phyloP scores from a whole-genome alignment of 2,329 filamentous ascomycete species.

The Colletotrichum destructivum region DNA sequence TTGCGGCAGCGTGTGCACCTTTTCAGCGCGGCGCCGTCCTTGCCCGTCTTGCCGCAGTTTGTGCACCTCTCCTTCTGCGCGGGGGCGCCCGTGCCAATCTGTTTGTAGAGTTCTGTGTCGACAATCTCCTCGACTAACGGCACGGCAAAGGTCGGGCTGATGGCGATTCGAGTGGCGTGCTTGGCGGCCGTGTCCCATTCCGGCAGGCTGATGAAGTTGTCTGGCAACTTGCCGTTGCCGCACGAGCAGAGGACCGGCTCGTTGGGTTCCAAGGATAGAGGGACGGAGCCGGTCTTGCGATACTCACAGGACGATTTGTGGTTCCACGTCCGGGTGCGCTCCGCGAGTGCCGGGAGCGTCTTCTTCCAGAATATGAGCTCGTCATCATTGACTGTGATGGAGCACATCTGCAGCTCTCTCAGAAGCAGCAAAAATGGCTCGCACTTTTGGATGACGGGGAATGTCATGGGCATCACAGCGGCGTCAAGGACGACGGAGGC shows the following conservation, averaged over 20 bases:
- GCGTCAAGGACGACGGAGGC: constrained; percentile 63
- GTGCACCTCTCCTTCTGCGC: constrained; percentile 50
- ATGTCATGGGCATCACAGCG: constrained; percentile 62
- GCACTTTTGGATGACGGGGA: constrained; percentile 52
- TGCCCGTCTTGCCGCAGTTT: constrained; percentile 53
- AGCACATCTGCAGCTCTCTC: constrained; percentile 54
- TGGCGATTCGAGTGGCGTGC: constrained; percentile 68
- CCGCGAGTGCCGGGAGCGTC: constrained; percentile 59
- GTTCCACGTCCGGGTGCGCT: constrained; percentile 65
- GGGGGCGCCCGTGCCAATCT: neutral
- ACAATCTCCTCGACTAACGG: constrained; percentile 59
- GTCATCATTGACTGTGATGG: constrained; percentile 62
- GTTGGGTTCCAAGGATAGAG: constrained; percentile 55
- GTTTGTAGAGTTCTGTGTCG: constrained; percentile 42
- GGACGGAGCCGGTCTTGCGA: constrained; percentile 52
- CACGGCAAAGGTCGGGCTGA: constrained; percentile 68
- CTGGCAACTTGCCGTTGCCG: constrained; percentile 59
- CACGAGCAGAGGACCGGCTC: constrained; percentile 61
- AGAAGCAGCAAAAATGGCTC: constrained; percentile 57
- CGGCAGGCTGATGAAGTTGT: constrained; percentile 57
- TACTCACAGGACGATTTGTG: constrained; percentile 63
- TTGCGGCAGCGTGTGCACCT: constrained; percentile 62
- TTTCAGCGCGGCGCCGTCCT: constrained; percentile 53
- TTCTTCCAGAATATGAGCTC: constrained; percentile 71
- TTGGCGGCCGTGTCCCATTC: constrained; percentile 59